Percentiles rank a stretch among this genome's conserved stretches.
Conservation (phyloP, 495 filamentous ascomycete species). For the Penicillium salamii region DNA sequence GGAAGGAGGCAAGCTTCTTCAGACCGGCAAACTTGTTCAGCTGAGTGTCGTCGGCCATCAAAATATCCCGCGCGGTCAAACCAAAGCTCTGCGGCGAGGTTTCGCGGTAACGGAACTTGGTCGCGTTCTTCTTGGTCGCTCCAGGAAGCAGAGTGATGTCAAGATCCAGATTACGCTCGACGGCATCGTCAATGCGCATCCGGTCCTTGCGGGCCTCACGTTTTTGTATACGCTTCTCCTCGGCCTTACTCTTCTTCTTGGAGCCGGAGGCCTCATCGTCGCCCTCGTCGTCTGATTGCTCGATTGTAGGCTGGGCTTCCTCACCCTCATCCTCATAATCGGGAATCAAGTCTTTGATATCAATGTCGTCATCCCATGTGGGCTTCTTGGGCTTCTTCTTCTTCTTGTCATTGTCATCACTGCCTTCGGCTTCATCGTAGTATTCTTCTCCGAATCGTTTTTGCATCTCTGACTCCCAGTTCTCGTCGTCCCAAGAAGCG, state of each 20-base stretch:
- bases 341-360: conserved; percentile 87
- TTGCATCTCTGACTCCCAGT: conserved; percentile 87
- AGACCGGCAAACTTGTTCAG: conserved; percentile 89
- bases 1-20: conserved; percentile 90
- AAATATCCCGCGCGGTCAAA: conserved; percentile 82
- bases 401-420: conserved; percentile 49
- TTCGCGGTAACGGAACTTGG: conserved; percentile 84
- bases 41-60: conserved; percentile 82
- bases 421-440: conserved; percentile 60
- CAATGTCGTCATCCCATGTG: conserved; percentile 94
- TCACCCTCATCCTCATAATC: conserved; percentile 74
- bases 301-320: conserved; percentile 50
- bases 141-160: conserved; percentile 58
- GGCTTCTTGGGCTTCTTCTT: conserved; percentile 80
- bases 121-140: conserved; percentile 52
- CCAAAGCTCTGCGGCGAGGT: conserved; percentile 89
- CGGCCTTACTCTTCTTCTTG: conserved; percentile 59
- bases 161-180: conserved; percentile 77
- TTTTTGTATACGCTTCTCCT: conserved; percentile 68
- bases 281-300: conserved; percentile 52
- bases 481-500: conserved; percentile 76
- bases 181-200: conserved; percentile 78
- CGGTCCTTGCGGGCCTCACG: conserved; percentile 72
- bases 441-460: conserved; percentile 85
- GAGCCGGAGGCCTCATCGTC: conserved; percentile 42